Evolutionary conservation across 1,139 yeast genomes (phyloP).

Genomic region (Geotrichum citri-aurantii): DNA sequence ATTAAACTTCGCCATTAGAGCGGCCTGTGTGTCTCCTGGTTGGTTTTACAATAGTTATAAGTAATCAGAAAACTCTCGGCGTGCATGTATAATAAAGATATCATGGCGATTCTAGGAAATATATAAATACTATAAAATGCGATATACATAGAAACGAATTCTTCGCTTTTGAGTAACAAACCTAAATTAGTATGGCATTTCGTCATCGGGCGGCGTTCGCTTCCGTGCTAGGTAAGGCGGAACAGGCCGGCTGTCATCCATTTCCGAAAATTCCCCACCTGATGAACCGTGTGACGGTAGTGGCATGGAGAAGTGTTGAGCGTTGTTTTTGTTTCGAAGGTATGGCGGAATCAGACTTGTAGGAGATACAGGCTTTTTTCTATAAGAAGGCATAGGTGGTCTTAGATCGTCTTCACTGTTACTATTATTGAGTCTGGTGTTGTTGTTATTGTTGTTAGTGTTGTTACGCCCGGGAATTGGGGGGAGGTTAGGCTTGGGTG

Average conservation of each 20-base stretch:
- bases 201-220: not conserved
- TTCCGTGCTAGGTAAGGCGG: not conserved
- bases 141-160: not conserved
- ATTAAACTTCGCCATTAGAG: not conserved
- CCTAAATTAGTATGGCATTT: not conserved
- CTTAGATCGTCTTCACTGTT: not conserved
- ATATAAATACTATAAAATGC: not conserved
- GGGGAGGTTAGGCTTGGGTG: conserved; percentile 5
- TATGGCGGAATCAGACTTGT: conserved; percentile 5
- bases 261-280: conserved; percentile 5
- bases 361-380: not conserved
- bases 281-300: not conserved
- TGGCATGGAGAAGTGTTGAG: not conserved
- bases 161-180: not conserved
- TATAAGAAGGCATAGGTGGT: not conserved
- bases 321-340: conserved; percentile 2
- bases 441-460: not conserved
- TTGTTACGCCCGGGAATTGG: not conserved
- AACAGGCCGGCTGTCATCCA: not conserved
- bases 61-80: not conserved
- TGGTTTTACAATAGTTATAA: not conserved
- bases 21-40: not conserved
- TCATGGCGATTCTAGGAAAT: not conserved
- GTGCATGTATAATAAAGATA: not conserved
- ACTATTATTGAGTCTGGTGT: not conserved